phyloP scores from a whole-genome alignment of 495 filamentous ascomycete species.

The Oidiodendron maius region DNA sequence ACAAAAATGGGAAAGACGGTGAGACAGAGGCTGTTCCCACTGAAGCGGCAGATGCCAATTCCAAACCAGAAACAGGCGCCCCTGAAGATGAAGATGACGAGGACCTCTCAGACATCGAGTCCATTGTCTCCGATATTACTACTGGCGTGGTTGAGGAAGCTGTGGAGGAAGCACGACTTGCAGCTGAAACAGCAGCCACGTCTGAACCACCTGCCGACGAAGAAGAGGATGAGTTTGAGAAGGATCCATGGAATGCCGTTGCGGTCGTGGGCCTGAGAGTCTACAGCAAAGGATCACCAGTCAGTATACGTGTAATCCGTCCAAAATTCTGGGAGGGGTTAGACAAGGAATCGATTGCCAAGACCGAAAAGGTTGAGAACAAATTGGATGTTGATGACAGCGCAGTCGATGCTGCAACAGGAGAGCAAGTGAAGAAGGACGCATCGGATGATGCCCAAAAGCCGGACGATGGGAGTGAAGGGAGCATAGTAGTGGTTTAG shows the following conservation, averaged over 20 bases:
- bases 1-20: not conserved
- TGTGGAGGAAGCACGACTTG: constrained; percentile 2
- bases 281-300: constrained; percentile 37
- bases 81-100: constrained; percentile 1
- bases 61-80: not conserved
- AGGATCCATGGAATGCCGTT: constrained; percentile 78
- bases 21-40: not conserved
- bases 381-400: constrained; percentile 8
- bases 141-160: constrained; percentile 6
- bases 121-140: constrained; percentile 13
- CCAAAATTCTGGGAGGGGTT: constrained; percentile 6
- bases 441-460: not conserved
- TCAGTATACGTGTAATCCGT: constrained; percentile 12
- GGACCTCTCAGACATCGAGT: constrained; percentile 10
- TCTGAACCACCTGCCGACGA: not conserved
- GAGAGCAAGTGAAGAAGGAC: not conserved
- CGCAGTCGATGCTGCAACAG: not conserved
- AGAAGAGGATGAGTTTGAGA: constrained; percentile 1
- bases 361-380: constrained; percentile 3
- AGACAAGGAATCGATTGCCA: too few species aligned
- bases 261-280: constrained; percentile 74
- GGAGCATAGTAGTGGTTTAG: not conserved
- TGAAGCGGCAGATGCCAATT: not conserved
- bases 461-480: not conserved
- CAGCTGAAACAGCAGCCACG: not conserved